A percentile compares a stretch with the other conserved stretches of the same genome.
phyloP scores from a whole-genome alignment of 345 rosid species.

The Eucalyptus brandiana region DNA sequence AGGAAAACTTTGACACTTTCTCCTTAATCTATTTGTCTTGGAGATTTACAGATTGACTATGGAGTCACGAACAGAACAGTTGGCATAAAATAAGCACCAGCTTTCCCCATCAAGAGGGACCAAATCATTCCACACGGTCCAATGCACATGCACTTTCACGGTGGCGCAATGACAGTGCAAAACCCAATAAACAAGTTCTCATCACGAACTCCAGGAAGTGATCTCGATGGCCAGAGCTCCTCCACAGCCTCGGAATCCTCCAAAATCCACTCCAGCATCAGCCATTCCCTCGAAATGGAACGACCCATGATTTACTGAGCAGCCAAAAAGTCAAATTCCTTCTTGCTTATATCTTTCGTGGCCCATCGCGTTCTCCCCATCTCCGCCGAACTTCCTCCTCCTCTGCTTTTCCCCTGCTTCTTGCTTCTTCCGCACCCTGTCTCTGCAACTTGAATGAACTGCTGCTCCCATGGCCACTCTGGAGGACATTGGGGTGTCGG shows the following conservation, averaged over 20 bases:
- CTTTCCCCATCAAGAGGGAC: background rate
- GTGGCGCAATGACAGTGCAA: background rate
- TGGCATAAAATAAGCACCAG: background rate
- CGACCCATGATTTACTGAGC: background rate
- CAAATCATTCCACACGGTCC: background rate
- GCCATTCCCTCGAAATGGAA: background rate
- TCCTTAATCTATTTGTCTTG: no score
- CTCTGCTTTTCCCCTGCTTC: background rate
- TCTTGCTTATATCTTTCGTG: background rate
- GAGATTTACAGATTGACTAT: no score
- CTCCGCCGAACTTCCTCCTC: background rate
- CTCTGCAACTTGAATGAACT: background rate
- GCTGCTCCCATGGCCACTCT: conserved; percentile 62
- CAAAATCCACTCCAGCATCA: background rate
- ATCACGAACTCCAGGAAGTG: background rate
- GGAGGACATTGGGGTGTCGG: conserved; percentile 86
- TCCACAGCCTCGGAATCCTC: background rate
- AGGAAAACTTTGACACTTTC: no score
- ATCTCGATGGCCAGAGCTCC: background rate
- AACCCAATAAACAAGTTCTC: background rate
- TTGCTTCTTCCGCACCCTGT: background rate
- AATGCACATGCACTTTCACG: background rate
- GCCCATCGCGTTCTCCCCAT: background rate
- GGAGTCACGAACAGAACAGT: background rate
- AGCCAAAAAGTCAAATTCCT: background rate